phyloP scores from a whole-genome alignment of 805 yeast species.

The Grigorovia jiainica region DNA sequence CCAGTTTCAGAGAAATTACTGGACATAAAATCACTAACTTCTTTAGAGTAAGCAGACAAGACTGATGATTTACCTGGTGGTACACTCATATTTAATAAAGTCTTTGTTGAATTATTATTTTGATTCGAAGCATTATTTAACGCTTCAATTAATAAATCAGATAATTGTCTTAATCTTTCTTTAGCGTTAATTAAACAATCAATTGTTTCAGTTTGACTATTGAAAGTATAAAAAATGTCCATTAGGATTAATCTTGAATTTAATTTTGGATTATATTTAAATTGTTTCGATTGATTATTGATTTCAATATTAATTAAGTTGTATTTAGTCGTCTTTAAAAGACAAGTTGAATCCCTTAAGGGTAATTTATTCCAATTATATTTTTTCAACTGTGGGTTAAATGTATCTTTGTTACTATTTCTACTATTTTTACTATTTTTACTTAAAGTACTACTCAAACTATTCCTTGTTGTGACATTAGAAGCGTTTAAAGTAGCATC shows the following conservation, averaged over 20 bases:
- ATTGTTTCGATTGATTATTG: conserved; percentile 18
- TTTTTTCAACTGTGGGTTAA: background rate
- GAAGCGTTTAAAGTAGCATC: background rate
- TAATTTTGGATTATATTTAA: conserved; percentile 20
- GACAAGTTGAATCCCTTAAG: conserved; percentile 10
- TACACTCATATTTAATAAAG: background rate
- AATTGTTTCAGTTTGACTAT: conserved; percentile 12
- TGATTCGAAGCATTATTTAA: conserved; percentile 1
- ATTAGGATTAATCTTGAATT: conserved; percentile 17
- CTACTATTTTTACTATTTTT: background rate
- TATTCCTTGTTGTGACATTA: background rate
- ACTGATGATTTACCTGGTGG: background rate
- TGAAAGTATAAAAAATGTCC: conserved; percentile 21
- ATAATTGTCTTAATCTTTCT: conserved; percentile 17
- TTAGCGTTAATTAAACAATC: conserved; percentile 16
- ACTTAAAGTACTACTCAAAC: conserved; percentile 10
- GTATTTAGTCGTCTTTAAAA: conserved; percentile 10
- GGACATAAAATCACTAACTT: conserved; percentile 5
- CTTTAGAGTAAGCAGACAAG: background rate
- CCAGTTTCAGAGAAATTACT: conserved; percentile 16
- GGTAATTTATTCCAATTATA: conserved; percentile 25
- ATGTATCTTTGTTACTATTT: background rate
- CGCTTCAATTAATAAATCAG: conserved; percentile 14
- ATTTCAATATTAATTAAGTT: conserved; percentile 13
- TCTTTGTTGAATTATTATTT: background rate